Base-by-base conservation (phyloP, 2,329 filamentous ascomycete genomes). In the Penicillium crustosum region DNA sequence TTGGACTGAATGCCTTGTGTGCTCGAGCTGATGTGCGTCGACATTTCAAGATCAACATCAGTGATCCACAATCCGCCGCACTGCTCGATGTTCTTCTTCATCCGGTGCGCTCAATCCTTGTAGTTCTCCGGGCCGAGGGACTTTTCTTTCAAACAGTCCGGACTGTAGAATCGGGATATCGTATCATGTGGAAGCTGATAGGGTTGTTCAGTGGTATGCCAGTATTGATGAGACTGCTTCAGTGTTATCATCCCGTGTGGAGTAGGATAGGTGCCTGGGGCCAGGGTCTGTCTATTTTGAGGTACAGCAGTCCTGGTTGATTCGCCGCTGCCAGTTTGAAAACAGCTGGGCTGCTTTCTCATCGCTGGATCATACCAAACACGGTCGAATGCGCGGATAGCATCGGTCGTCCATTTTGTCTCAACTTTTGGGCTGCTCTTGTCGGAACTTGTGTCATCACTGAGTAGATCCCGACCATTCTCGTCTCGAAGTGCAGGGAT, bases 121-220 rank as follows among this genome's bases (percentile, higher is more conserved):
- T 57, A 57, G n/a, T 59, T 57, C 49, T 56, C 57, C 2, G 57
- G 49, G 1, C 57, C 49, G 8, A 51, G 47, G 10, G 57, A 49
- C 25, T 23, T 44, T 12, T 53, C 43, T 23, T 53, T 15, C 13
- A 53, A 8, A n/a, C 23, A 9, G 19, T 39, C 31, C 5, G 38
- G 39, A 6, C 10, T 33, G 21, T 59, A 57, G 27, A 59, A 59
- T n/a, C 49, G 49, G 12, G 42, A 23, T 8, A 19, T 27, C 13
- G 10, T n/a, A 8, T 19, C 19, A 12, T 10, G 33, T 1, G 36
- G 31, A 19, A 29, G 17, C n/a, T 12, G 42, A 13, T n/a, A n/a
- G 33, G 4, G 25, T 4, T 38, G 21, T 15, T 29, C 10, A 13
- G 7, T 38, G 4, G 13, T 38, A 27, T 53, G n/a, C 50, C 21